Evolutionary conservation across 2,329 filamentous ascomycete genomes (phyloP).

Genomic region (Akanthomyces muscarius): DNA sequence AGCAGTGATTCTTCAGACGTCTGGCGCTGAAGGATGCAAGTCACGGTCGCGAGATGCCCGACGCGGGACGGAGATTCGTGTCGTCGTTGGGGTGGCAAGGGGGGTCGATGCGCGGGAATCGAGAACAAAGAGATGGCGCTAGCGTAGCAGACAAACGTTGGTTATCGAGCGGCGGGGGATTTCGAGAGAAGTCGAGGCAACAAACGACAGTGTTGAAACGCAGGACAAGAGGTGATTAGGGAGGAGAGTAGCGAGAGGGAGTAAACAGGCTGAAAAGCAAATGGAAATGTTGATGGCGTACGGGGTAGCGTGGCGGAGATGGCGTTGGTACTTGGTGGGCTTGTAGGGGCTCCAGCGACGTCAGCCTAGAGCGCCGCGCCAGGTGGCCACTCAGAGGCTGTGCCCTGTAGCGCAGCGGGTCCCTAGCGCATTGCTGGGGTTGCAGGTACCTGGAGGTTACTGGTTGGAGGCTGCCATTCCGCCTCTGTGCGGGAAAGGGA

Average conservation of each 20-base stretch:
- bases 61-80: neutral
- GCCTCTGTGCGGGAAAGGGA: neutral
- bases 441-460: neutral
- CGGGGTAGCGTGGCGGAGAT: too few relatives aligned
- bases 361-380: neutral
- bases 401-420: neutral
- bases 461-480: neutral
- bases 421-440: neutral
- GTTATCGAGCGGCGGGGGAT: neutral
- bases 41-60: neutral
- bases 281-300: neutral
- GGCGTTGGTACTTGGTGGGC: too few relatives aligned
- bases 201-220: too few relatives aligned
- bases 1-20: neutral
- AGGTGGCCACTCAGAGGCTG: neutral
- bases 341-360: too few relatives aligned
- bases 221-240: too few relatives aligned
- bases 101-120: neutral
- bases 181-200: neutral
- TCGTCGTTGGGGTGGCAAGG: neutral
- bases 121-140: neutral
- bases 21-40: neutral
- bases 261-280: neutral
- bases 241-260: neutral
- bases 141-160: neutral